A percentile compares a stretch with the other conserved stretches of the same genome.
Evolutionary conservation across 768 basidiomycete genomes (phyloP).

Genomic region (Lactifluus volemus): DNA sequence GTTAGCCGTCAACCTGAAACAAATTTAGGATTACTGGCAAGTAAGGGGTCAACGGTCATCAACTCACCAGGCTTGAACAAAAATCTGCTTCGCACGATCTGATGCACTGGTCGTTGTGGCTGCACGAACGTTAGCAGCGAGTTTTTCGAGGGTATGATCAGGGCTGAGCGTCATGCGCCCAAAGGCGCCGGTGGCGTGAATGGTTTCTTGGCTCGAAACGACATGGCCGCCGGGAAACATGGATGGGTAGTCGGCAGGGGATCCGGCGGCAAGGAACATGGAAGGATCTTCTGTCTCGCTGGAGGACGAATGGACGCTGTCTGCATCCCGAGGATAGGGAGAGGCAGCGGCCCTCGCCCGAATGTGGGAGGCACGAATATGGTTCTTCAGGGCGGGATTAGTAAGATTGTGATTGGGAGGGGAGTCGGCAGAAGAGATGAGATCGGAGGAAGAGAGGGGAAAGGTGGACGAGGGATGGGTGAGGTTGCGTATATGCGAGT

Average conservation of each 20-base stretch:
- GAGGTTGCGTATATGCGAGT: conserved; percentile 34
- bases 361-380: conserved; percentile 66
- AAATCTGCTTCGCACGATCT: conserved; percentile 86
- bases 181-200: conserved; percentile 66
- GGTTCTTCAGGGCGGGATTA: conserved; percentile 70
- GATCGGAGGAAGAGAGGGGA: conserved; percentile 32
- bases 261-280: conserved; percentile 54
- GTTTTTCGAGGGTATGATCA: conserved; percentile 76
- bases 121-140: conserved; percentile 78
- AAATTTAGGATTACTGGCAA: conserved; percentile 1
- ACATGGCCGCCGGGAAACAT: conserved; percentile 47
- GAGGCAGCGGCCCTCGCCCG: conserved; percentile 75
- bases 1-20: conserved; percentile 70
- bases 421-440: conserved; percentile 45
- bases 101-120: conserved; percentile 89
- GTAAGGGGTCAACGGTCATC: background rate
- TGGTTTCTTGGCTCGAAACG: conserved; percentile 35
- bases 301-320: conserved; percentile 80
- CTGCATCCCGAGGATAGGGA: conserved; percentile 78
- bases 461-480: conserved; percentile 36
- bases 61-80: conserved; percentile 82
- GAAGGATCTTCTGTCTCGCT: conserved; percentile 84
- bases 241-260: conserved; percentile 56
- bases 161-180: conserved; percentile 67
- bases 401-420: conserved; percentile 69